Evolutionary conservation across 306 rosid genomes (phyloP), one percentile per base, ranked within the genome.

Genomic region (Fragaria nilgerrensis): DNA sequence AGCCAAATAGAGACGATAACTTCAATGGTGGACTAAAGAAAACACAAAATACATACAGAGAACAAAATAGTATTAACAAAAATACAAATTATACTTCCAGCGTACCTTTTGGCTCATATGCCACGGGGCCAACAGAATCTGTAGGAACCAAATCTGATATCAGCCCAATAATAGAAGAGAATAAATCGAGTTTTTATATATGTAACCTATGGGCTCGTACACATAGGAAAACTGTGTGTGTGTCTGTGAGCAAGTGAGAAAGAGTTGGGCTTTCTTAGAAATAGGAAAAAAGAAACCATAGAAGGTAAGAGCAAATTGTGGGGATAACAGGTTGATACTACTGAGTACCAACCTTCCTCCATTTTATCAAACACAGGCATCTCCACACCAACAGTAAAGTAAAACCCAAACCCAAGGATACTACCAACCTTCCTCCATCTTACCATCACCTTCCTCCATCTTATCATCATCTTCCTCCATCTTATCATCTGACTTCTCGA

Each of bases 381-480:
- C 36, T 43, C 16, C n/a, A 5, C 7, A 9, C 49, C 50, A 76
- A 64, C 36, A 36, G 5, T 62, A 66, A 22, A 70, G 22, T 27
- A 10, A n/a, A 62, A 11, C 36, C 45, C 32, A 82, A 76, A 75
- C 71, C 77, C 70, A 76, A 81, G 55, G 41, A 13, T 71, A 79
- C 73, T 10, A 86, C 95, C 81, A 78, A 91, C 98, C 98, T 93
- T 91, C 97, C 68, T 89, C 97, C 90, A 87, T 86, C 77, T 85
- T 55, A 74, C 80, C 82, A 49, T 61, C 66, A 61, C 98, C 98
- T 93, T 91, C 97, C 64, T 91, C 97, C 89, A 87, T 84, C 78
- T 86, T 53, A 74, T 84, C 82, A 49, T 59, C 66, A 91, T 92
- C 96, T 91, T 91, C 97, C 68, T 88, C 97, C 90, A 85, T 86